phyloP scores from a whole-genome alignment of 768 basidiomycete species.

The Gautieria morchelliformis region DNA sequence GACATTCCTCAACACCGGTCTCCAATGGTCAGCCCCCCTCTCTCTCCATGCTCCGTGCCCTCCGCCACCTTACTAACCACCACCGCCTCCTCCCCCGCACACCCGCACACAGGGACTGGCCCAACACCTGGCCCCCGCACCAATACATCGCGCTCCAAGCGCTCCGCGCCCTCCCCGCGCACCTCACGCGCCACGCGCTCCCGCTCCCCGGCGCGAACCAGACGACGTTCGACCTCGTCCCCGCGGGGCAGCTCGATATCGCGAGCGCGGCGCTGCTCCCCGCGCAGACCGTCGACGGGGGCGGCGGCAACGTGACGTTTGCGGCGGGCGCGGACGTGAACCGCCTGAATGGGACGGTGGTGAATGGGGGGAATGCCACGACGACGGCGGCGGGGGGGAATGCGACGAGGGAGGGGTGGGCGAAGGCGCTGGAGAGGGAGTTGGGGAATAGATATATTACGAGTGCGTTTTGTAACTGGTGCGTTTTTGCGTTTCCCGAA shows the following conservation, averaged over 20 bases:
- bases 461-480: slow-evolving; percentile 87
- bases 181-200: slow-evolving; percentile 51
- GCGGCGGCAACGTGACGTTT: too few relatives aligned
- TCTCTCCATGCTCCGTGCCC: too few relatives aligned
- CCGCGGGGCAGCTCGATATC: slow-evolving; percentile 72
- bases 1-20: slow-evolving; percentile 68
- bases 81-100: too few relatives aligned
- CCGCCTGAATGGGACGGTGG: slow-evolving; percentile 39
- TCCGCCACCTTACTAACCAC: too few relatives aligned
- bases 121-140: slow-evolving; percentile 86
- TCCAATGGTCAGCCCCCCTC: slow-evolving; percentile 59
- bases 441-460: slow-evolving; percentile 80
- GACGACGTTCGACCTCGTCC: slow-evolving; percentile 61
- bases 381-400: slow-evolving; percentile 56
- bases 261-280: slow-evolving; percentile 63
- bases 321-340: slow-evolving; percentile 53
- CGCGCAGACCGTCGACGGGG: slow-evolving; percentile 43
- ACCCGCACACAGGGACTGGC: slow-evolving; percentile 52
- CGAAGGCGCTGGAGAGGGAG: slow-evolving; percentile 48
- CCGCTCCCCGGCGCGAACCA: slow-evolving; percentile 40
- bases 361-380: slow-evolving; percentile 59
- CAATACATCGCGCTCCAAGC: slow-evolving; percentile 76
- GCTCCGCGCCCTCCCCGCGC: slow-evolving; percentile 61
- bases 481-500: slow-evolving; percentile 14
- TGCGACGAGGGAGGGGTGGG: slow-evolving; percentile 58